Conservation (phyloP, 345 rosid species). For the Luvunga scandens region DNA sequence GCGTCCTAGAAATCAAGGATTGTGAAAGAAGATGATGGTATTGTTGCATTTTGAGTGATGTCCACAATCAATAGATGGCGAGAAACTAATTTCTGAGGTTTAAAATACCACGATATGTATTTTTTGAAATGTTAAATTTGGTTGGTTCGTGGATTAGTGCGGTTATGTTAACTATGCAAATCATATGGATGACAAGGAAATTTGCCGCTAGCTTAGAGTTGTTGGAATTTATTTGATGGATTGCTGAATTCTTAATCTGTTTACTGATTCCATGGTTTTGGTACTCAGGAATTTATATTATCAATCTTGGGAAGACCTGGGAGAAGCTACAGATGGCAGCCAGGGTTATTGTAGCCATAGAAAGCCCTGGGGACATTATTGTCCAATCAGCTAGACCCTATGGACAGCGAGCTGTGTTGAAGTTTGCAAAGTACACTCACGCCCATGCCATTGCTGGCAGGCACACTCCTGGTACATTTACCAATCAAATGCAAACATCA, state of each 20-base stretch:
- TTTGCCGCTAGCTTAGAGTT: background rate
- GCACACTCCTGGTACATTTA: constrained; percentile 98
- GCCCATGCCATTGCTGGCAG: constrained; percentile 98
- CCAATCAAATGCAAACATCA: constrained; percentile 88
- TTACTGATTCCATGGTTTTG: background rate
- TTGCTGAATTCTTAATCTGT: background rate
- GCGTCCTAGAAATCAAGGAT: background rate
- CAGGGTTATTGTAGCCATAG: constrained; percentile 78
- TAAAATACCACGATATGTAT: no score
- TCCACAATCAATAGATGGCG: no score
- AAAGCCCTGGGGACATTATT: constrained; percentile 87
- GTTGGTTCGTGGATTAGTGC: background rate
- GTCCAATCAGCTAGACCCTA: constrained; percentile 97
- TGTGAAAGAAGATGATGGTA: background rate
- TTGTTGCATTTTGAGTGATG: no score
- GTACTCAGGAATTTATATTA: constrained; percentile 69
- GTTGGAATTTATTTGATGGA: background rate
- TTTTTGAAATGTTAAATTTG: no score
- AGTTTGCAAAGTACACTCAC: constrained; percentile 94
- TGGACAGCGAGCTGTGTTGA: constrained; percentile 94
- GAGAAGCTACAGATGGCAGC: constrained; percentile 90
- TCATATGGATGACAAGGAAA: background rate
- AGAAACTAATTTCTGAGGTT: no score
- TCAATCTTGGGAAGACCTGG: constrained; percentile 94
- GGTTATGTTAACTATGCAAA: background rate